phyloP scores from a whole-genome alignment of 129 eudicot genomes.

The Artemisia annua region DNA sequence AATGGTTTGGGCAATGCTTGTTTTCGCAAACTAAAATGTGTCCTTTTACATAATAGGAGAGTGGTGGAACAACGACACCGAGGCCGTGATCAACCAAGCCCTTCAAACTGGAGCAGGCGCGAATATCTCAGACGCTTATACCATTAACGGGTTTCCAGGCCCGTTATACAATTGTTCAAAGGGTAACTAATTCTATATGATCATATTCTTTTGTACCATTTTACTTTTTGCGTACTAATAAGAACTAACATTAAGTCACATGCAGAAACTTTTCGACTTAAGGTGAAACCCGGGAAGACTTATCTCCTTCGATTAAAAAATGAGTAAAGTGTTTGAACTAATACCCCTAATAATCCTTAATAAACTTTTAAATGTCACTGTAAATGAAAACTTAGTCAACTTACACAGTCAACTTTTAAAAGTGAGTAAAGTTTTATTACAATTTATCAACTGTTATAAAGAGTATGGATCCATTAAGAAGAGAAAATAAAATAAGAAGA shows the following conservation, averaged over 20 bases:
- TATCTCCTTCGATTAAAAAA: constrained; percentile 42
- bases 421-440: too few relatives aligned
- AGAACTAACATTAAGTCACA: background rate
- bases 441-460: too few relatives aligned
- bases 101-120: constrained; percentile 71
- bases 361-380: too few relatives aligned
- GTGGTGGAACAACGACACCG: constrained; percentile 72
- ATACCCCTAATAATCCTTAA: too few relatives aligned
- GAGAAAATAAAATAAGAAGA: too few relatives aligned
- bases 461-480: too few relatives aligned
- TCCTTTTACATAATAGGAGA: constrained; percentile 42
- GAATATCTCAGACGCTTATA: constrained; percentile 62
- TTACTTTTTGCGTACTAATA: background rate
- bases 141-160: constrained; percentile 68
- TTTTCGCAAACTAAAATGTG: background rate
- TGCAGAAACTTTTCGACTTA: constrained; percentile 40
- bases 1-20: background rate
- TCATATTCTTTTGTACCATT: background rate
- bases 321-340: too few relatives aligned
- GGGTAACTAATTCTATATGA: background rate
- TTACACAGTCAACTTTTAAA: too few relatives aligned
- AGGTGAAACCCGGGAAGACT: constrained; percentile 44
- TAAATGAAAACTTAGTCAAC: too few relatives aligned
- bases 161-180: constrained; percentile 65
- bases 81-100: constrained; percentile 71